These are phyloP conservation scores for Monosporascus sp. DNA, from an alignment of 2,329 filamentous ascomycete genomes.

Conservation along the genomic window DNA sequence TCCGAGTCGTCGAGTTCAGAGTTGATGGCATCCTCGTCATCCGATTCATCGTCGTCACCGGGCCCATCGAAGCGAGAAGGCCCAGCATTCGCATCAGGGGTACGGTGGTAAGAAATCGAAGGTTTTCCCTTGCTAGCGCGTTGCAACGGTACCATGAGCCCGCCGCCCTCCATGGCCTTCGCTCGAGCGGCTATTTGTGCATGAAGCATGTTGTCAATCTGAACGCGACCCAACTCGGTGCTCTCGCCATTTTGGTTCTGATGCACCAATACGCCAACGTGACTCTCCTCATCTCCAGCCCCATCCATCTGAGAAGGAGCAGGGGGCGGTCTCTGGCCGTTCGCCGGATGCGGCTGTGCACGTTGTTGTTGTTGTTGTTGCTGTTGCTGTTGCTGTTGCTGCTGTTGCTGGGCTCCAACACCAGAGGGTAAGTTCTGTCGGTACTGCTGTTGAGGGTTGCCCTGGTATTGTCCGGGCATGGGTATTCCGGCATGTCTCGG, in stretches of 20 bases:
- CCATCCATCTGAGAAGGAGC: conserved; percentile 69
- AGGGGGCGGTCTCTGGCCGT: conserved; percentile 35
- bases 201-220: conserved; percentile 67
- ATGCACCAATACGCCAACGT: conserved; percentile 55
- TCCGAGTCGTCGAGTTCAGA: conserved; percentile 95
- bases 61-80: conserved; percentile 57
- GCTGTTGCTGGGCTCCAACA: conserved; percentile 23
- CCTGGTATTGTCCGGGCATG: conserved; percentile 19
- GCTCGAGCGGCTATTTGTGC: conserved; percentile 61
- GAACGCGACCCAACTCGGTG: conserved; percentile 52
- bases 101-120: conserved; percentile 16
- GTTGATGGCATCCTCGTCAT: conserved; percentile 95
- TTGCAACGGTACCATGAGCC: conserved; percentile 68
- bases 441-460: conserved; percentile 27
- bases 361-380: conserved; percentile 19
- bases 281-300: conserved; percentile 53
- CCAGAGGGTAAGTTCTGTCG: conserved; percentile 14
- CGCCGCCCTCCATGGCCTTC: conserved; percentile 67
- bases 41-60: conserved; percentile 56
- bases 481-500: conserved; percentile 18
- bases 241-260: conserved; percentile 49
- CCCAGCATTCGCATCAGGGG: conserved; percentile 21
- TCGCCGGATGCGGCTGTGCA: conserved; percentile 29
- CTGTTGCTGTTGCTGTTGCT: conserved; percentile 21
- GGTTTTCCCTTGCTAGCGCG: conserved; percentile 42